These are phyloP conservation scores for Helicocarpus griseus DNA, from an alignment of 2,329 filamentous ascomycete genomes.

Conservation along the genomic window DNA sequence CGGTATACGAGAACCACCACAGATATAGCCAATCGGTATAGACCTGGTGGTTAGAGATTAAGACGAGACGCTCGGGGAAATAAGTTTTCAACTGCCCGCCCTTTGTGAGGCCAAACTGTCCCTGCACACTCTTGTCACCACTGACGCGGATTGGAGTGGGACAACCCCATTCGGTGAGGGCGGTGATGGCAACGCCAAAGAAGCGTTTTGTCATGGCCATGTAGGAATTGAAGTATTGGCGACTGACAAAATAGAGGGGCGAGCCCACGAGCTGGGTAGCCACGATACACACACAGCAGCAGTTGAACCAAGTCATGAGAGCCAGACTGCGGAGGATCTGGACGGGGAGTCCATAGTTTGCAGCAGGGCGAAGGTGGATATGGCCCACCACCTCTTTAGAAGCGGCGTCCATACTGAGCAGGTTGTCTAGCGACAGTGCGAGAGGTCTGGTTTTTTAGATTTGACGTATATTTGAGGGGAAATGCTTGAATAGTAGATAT, in stretches of 20 bases:
- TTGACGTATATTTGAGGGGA: background rate
- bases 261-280: conserved; percentile 51
- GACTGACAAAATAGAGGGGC: conserved; percentile 52
- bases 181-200: conserved; percentile 53
- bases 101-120: conserved; percentile 46
- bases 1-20: conserved; percentile 59
- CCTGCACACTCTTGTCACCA: conserved; percentile 50
- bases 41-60: conserved; percentile 57
- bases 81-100: conserved; percentile 50
- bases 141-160: conserved; percentile 54
- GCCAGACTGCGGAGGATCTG: conserved; percentile 38
- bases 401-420: conserved; percentile 11
- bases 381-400: conserved; percentile 9
- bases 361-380: conserved; percentile 17
- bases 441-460: background rate
- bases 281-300: conserved; percentile 34
- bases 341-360: conserved; percentile 37
- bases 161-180: conserved; percentile 53
- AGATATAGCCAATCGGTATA: conserved; percentile 63
- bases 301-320: conserved; percentile 36
- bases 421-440: background rate
- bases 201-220: conserved; percentile 58
- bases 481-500: no score
- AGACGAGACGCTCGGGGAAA: conserved; percentile 51
- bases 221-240: conserved; percentile 52